phyloP scores from a whole-genome alignment of 345 rosid species.

The Linum trigynum region DNA sequence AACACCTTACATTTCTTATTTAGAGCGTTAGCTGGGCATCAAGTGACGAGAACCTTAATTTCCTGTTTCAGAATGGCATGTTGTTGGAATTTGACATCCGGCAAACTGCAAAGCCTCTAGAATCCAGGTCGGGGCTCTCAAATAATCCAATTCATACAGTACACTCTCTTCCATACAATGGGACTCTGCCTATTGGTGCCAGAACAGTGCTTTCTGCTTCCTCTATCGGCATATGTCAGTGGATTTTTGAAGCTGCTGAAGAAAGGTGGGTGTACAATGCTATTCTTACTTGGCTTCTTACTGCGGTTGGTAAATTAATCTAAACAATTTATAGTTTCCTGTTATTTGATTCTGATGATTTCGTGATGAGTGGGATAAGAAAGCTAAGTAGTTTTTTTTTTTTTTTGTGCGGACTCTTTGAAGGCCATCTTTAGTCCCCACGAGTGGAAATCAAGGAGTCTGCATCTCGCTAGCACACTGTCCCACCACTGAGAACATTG shows the following conservation, averaged over 20 bases:
- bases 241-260: constrained; percentile 48
- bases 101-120: constrained; percentile 52
- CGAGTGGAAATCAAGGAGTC: constrained; percentile 53
- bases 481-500: constrained; percentile 40
- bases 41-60: background rate
- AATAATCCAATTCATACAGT: constrained; percentile 70
- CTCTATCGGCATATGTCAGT: constrained; percentile 63
- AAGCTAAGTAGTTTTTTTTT: constrained; percentile 19
- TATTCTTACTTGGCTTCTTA: background rate
- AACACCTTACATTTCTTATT: background rate
- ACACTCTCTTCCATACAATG: constrained; percentile 34
- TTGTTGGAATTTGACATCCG: constrained; percentile 75
- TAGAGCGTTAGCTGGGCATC: background rate
- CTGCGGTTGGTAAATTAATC: background rate
- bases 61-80: constrained; percentile 50
- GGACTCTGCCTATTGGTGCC: constrained; percentile 29
- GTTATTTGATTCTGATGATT: too few species aligned
- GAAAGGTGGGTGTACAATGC: constrained; percentile 40
- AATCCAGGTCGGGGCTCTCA: constrained; percentile 47
- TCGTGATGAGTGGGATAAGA: background rate
- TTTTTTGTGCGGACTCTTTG: constrained; percentile 4
- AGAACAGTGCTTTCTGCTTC: constrained; percentile 62
- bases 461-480: constrained; percentile 71
- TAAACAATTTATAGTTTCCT: too few species aligned
- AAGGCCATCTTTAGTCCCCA: constrained; percentile 54